Base-by-base conservation (phyloP, 139 green algal species). In the Tetradesmus lagerheimii region DNA sequence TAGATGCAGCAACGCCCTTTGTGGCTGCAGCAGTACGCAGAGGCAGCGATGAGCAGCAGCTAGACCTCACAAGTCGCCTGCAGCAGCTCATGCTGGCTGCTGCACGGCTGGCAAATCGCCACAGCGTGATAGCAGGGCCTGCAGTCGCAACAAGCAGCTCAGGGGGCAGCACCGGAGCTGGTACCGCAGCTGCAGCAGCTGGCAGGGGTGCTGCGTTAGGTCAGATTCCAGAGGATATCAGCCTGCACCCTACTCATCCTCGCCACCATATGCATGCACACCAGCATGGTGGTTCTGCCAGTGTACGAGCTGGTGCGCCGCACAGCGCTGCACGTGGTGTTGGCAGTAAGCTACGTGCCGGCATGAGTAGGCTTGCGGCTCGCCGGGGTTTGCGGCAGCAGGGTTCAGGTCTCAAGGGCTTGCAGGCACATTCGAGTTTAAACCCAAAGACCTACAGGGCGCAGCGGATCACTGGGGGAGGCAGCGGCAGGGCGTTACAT, bases 71-170 rank as follows among this genome's bases (percentile, higher is more conserved):
- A 0, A 45, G 76, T 25, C 62, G 88, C 15, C 66, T 91, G 80
- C 80, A 83, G 50, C 50, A 88, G 29, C 64, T 91, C 5, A 79
- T 91, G 80, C 80, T 88, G 34, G 80, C 80, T 20, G 80, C 88
- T 38, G 88, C 87, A 5, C 53, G 16, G 43, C 76, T 90, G 31
- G 50, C 85, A 27, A 57, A 16, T 1, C 57, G 66, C 34, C 66
- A 81, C 16, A 23, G 39, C 38, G 66, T 82, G 8, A 15, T 62
- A 25, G 66, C 66, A 75, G 84, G 23, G 12, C 39, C 57, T 4
- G 83, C 35, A 18, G 64, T 16, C 45, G 35, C 38, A 38, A 27
- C 62, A 27, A 18, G 4, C 9, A 35, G n/a, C 64, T 84, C 78
- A 31, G 80, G 27, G 39, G 43, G 80, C 23, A 66, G 80, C 41